Evolutionary conservation across 225 moss, liverwort and hornwort genomes (phyloP), one percentile per base, ranked within the genome.

Genomic region (Lunularia cruciata): DNA sequence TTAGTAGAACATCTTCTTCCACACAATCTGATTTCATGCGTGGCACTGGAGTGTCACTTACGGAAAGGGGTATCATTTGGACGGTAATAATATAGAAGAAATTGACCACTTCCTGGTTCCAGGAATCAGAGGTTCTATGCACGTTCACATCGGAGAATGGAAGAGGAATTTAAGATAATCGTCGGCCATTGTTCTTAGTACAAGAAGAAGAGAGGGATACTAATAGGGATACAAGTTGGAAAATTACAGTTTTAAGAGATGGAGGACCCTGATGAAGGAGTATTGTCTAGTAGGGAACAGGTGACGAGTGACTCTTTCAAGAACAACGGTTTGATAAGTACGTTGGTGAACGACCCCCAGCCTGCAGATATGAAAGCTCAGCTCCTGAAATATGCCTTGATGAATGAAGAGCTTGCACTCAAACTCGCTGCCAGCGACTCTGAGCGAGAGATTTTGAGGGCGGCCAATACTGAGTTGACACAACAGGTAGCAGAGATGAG

Each of bases 381-480:
- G 22, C 47, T 67, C n/a, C 36, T 67, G 30, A 31, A 67, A 31
- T 67, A 67, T 26, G 47, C 46, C 30, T 15, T 33, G 47, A 34
- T 14, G 13, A 67, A 67, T 15, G 6, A 46, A 20, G 51, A 32
- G 26, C 51, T 67, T 20, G 22, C 11, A 20, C 48, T 49, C 23
- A 67, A 67, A 49, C 51, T 67, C 27, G 67, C 67, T 20, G 67
- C 51, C 15, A 48, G 46, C n/a, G 67, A 49, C 10, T 42, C 47
- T 67, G 67, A 67, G 28, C 25, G 46, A 28, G 35, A 52, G 4
- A 49, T 49, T 12, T 35, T 67, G 48, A 48, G 30, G 67, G 47
- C 51, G 10, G 51, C 67, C 31, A 67, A 67, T 20, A 11, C 14
- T 4, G 47, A 32, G 46, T 34, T 67, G 67, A 48, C 67, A 47